Percentiles rank a stretch among this genome's conserved stretches.
These are phyloP conservation scores for Drosera spatulata DNA, from an alignment of 179 eudicot species.

Conservation along the genomic window DNA sequence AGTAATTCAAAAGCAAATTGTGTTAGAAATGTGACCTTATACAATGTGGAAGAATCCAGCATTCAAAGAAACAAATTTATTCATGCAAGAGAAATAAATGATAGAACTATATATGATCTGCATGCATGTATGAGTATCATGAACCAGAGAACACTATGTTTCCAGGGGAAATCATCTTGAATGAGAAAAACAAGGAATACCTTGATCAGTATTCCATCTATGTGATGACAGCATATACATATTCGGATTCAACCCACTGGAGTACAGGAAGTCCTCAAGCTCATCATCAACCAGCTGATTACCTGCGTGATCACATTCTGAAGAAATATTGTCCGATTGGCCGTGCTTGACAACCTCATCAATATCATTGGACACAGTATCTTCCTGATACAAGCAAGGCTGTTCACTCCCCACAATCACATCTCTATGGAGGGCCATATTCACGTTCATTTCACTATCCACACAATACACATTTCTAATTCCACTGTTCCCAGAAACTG, in stretches of 20 bases:
- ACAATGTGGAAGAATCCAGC: not conserved
- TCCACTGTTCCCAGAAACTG: not conserved
- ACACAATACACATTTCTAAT: not conserved
- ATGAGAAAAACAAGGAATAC: constrained; percentile 2
- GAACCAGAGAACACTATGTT: not conserved
- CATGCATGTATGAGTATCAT: too few relatives aligned
- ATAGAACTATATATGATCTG: not conserved
- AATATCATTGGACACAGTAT: not conserved
- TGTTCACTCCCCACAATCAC: not conserved
- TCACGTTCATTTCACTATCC: not conserved
- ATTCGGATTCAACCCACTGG: constrained; percentile 16
- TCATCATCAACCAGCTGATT: constrained; percentile 7
- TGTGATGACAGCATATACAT: constrained; percentile 9
- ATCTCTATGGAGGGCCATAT: not conserved
- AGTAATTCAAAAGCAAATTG: not conserved
- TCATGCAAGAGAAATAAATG: not conserved
- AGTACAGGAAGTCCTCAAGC: constrained; percentile 19
- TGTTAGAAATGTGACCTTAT: not conserved
- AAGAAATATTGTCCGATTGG: constrained; percentile 3
- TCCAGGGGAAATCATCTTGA: not conserved
- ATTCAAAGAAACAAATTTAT: not conserved
- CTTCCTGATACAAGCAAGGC: not conserved
- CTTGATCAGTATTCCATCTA: constrained; percentile 12
- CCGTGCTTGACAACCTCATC: not conserved
- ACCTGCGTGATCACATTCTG: constrained; percentile 6